Percentiles rank a stretch among this genome's conserved stretches.
Evolutionary conservation across 208 protist genomes (phyloP).

Genomic region (Sergeia podlipaevii): DNA sequence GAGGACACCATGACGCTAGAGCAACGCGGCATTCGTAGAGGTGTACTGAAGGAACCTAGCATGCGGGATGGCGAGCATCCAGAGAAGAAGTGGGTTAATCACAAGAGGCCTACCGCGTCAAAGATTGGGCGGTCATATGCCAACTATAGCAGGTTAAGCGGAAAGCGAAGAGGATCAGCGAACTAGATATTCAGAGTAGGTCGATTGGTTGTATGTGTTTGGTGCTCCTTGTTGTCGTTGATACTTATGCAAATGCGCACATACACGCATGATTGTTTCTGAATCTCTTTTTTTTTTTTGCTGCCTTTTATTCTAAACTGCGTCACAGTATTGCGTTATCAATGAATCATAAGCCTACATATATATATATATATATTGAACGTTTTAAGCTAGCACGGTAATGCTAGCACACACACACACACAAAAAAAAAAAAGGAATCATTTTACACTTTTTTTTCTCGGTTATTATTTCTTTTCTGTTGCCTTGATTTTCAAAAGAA

Average conservation of each 20-base stretch:
- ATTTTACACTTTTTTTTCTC: conserved; percentile 2
- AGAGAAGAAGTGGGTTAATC: conserved; percentile 4
- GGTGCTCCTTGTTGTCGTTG: not conserved
- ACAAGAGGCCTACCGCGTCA: conserved; percentile 15
- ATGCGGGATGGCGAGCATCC: conserved; percentile 1
- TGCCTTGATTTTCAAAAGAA: too few species aligned
- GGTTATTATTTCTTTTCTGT: conserved; percentile 2
- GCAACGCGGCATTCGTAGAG: conserved; percentile 53
- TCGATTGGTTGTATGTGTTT: not conserved
- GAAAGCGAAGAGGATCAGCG: not conserved
- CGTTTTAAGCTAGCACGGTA: not conserved
- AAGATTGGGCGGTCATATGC: conserved; percentile 75
- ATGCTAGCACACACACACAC: not conserved
- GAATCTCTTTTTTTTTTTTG: conserved; percentile 8
- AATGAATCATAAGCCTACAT: not conserved
- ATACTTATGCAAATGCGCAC: not conserved
- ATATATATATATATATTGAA: not conserved
- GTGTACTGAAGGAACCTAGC: conserved; percentile 25
- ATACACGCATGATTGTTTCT: not conserved
- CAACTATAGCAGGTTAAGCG: conserved; percentile 55
- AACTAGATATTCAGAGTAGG: not conserved
- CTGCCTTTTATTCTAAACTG: not conserved
- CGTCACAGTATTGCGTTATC: too few species aligned
- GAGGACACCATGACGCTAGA: conserved; percentile 69
- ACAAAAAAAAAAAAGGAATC: not conserved